phyloP scores from a whole-genome alignment of 345 rosid species.

The Eucalyptus decipiens region DNA sequence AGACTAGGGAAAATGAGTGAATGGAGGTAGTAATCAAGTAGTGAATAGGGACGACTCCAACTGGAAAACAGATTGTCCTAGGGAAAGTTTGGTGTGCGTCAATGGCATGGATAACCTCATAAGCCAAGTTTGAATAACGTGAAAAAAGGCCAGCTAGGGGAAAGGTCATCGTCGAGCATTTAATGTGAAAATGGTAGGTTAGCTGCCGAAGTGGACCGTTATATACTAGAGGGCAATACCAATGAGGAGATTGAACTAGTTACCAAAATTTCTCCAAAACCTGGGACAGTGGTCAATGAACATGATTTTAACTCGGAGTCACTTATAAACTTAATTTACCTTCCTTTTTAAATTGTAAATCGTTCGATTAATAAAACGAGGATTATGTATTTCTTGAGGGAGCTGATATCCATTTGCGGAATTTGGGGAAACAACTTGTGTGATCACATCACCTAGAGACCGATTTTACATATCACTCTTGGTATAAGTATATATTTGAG shows the following conservation, averaged over 20 bases:
- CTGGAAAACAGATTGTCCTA: neutral
- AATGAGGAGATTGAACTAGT: neutral
- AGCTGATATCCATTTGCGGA: too few species aligned
- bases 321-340: neutral
- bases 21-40: neutral
- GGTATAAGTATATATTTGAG: too few species aligned
- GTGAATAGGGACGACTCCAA: neutral
- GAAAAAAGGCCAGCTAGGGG: neutral
- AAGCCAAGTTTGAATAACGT: neutral
- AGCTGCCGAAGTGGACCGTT: neutral
- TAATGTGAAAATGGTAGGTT: neutral
- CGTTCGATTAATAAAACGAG: too few species aligned
- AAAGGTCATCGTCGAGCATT: neutral
- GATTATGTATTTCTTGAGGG: too few species aligned
- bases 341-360: too few species aligned
- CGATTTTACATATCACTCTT: too few species aligned
- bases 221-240: too few species aligned
- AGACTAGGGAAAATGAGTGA: neutral
- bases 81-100: neutral
- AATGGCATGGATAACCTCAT: neutral
- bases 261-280: neutral
- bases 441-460: too few species aligned
- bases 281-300: neutral
- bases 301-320: rapidly evolving
- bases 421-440: too few species aligned